These are phyloP conservation scores for Nakazawaea wyomingensis DNA, from an alignment of 805 yeast species.

Conservation along the genomic window DNA sequence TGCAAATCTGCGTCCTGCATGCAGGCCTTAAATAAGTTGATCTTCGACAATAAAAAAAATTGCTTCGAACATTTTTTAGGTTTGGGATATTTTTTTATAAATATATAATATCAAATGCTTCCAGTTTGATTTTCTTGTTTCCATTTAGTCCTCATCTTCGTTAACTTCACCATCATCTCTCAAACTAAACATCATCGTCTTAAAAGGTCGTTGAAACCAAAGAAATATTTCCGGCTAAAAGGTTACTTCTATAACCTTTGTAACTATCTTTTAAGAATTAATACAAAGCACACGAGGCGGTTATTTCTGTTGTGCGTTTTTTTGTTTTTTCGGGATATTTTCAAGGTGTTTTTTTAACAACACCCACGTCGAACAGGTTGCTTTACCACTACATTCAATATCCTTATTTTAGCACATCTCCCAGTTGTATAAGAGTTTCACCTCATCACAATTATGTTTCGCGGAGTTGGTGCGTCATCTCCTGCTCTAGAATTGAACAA, in stretches of 20 bases:
- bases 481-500: slow-evolving; percentile 8
- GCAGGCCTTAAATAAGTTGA: slow-evolving; percentile 11
- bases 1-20: slow-evolving; percentile 2
- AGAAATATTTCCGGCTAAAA: too few species aligned
- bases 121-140: neutral
- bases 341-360: neutral
- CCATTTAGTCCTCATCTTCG: neutral
- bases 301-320: too few species aligned
- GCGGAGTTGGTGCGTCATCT: slow-evolving; percentile 7
- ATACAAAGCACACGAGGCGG: too few species aligned
- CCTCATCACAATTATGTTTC: slow-evolving; percentile 1
- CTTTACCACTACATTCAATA: too few species aligned
- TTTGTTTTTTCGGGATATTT: neutral
- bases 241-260: too few species aligned
- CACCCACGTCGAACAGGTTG: too few species aligned
- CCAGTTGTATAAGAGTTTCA: too few species aligned
- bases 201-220: too few species aligned
- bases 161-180: neutral
- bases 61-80: neutral
- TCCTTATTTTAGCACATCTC: too few species aligned
- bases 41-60: slow-evolving; percentile 6
- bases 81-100: slow-evolving; percentile 2
- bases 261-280: too few species aligned
- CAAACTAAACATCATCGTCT: too few species aligned
- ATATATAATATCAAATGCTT: slow-evolving; percentile 9